Evolutionary conservation across 2,329 filamentous ascomycete species (phyloP).

Genomic region (Ophiostoma triangulosporum): DNA sequence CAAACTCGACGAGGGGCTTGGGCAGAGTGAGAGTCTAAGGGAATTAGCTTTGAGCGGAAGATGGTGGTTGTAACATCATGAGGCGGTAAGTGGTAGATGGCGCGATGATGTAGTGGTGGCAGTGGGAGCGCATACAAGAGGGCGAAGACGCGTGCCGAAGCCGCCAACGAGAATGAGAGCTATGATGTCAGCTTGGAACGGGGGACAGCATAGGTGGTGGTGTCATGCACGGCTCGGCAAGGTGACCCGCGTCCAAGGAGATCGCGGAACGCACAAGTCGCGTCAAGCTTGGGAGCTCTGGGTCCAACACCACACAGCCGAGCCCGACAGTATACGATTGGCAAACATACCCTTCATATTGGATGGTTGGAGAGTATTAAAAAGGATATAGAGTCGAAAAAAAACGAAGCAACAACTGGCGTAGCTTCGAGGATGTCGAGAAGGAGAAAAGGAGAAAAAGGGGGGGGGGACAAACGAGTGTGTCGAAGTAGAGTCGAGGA

Average conservation of each 20-base stretch:
- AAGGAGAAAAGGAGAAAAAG: background rate
- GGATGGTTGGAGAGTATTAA: conserved; percentile 4
- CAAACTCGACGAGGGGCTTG: conserved; percentile 96
- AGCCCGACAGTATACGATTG: background rate
- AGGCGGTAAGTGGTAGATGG: background rate
- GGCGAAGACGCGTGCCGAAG: conserved; percentile 94
- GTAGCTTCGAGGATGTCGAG: conserved; percentile 4
- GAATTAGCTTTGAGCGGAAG: background rate
- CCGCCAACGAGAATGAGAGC: conserved; percentile 98
- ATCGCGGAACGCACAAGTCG: background rate
- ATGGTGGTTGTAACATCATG: background rate
- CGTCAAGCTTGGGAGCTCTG: background rate
- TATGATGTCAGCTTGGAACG: conserved; percentile 24
- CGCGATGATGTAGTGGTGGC: background rate
- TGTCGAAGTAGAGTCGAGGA: conserved; percentile 12
- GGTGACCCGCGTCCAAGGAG: background rate
- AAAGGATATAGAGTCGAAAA: conserved; percentile 11
- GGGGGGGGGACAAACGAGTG: conserved; percentile 5
- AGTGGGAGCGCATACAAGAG: conserved; percentile 53
- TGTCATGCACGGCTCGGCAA: background rate
- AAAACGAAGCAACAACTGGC: background rate
- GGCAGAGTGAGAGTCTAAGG: conserved; percentile 82
- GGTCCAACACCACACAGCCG: too few species aligned
- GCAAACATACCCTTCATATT: conserved; percentile 29
- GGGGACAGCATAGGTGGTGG: background rate